Evolutionary conservation across 192 early-diverging fungal species (phyloP), one percentile per base, ranked within the genome.

Genomic region (Mortierella antarctica): DNA sequence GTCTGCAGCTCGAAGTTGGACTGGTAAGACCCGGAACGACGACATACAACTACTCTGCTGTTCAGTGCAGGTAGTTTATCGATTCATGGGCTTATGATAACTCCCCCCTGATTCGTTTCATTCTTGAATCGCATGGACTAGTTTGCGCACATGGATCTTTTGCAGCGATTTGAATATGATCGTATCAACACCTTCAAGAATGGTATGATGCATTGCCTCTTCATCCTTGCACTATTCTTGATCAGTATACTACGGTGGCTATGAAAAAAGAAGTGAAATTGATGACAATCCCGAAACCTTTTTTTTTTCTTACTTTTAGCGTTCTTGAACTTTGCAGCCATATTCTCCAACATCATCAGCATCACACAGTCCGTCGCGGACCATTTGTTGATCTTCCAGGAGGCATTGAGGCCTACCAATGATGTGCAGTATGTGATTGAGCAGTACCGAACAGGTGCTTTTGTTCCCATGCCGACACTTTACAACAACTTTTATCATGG

Each of bases 401-500:
- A 94, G 81, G 91, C 92, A 18, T 76, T 94, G n/a, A 89, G 90
- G 75, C 92, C 93, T n/a, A 84, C 89, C 54, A 88, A 92, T 61
- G 93, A 94, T 68, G 89, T 94, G 48, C 91, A 93, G 62, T 93
- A 87, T 82, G 87, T 89, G 49, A 91, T 94, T 50, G 90, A 94
- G 53, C 88, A 92, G 62, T 92, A 94, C 74, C 86, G 89, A 40
- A 90, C 89, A 13, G 89, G 90, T 6, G 82, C 88, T 18, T 94
- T 92, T 65, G 82, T 86, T 10, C 93, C 93, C 42, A 87, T 87
- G n/a, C 89, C 92, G 6, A 88, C 91, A 13, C 81, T 94, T 0
- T 94, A 92, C 83, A 86, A 88, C 23, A 90, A 92, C 57, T 89
- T 88, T 66, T 91, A 90, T 41, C 87, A 88, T 55, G 92, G 93